Base-by-base conservation (phyloP, 202 grass and related monocot genomes). In the Elaeis oleifera region DNA sequence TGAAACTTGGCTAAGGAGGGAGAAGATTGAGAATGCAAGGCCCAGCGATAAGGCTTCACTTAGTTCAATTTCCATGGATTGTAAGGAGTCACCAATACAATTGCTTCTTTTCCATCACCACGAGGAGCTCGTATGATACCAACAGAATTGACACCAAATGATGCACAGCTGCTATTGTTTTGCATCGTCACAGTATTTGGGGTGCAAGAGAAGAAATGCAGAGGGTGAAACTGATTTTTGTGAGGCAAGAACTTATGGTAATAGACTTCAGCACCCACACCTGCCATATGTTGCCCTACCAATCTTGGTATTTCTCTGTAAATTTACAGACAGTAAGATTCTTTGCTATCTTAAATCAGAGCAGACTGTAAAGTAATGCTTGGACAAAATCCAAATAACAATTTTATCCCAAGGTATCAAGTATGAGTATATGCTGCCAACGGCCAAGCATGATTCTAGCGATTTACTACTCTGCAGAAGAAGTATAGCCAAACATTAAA, bases 31-130 rank as follows among this genome's bases (percentile, higher is more conserved):
- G 80, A 97, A 97, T 61, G 84, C 92, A 74, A 97, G 74, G 20
- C 84, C 81, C 9, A 97, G 65, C 3, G 92, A 91, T 76, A 87
- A 71, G 69, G 81, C 54, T 68, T 90, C 87, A 83, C 78, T 87
- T 48, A 71, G 58, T 64, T 75, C 49, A 67, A 76, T 64, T 39
- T 72, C 58, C 79, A 77, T 70, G 77, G 85, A 84, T 92, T 85
- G 65, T 91, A 97, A 73, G 92, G 92, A 78, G 80, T 88, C 64
- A 97, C 87, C 36, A 97, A 63, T 17, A 97, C 92, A 75, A 97
- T 89, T 72, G 81, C 84, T 76, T 97, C 92, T 89, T 97, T 97
- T 56, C 92, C 92, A 81, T 97, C 92, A 52, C 92, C 92, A 49
- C 79, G 77, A 72, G 92, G 92, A 72, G 92, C 88, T 57, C 88